Evolutionary conservation across 441 rosid species (phyloP).

Genomic region (Bocquillonia castaneifolia): DNA sequence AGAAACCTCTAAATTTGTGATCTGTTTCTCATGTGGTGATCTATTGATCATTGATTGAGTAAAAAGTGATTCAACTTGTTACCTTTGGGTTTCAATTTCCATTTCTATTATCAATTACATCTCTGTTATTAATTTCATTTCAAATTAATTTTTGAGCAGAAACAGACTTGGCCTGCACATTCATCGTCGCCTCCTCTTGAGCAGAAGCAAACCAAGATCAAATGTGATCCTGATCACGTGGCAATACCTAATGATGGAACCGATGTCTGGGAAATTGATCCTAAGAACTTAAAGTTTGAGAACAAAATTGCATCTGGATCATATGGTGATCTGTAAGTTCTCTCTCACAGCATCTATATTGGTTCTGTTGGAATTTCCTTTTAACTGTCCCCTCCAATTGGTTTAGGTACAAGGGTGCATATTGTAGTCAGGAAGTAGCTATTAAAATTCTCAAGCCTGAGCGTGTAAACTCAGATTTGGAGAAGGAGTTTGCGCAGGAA

Average conservation of each 20-base stretch:
- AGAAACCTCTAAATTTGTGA: neutral
- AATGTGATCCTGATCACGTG: slow-evolving; percentile 47
- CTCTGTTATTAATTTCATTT: slow-evolving; percentile 9
- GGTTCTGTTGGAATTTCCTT: slow-evolving; percentile 9
- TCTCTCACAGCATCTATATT: slow-evolving; percentile 14
- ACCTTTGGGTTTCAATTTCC: neutral
- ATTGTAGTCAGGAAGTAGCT: slow-evolving; percentile 94
- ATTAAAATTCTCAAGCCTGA: slow-evolving; percentile 86
- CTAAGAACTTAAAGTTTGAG: slow-evolving; percentile 62
- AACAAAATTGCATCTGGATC: slow-evolving; percentile 87
- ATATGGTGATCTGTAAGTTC: slow-evolving; percentile 81
- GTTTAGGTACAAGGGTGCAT: slow-evolving; percentile 75
- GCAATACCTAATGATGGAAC: slow-evolving; percentile 88
- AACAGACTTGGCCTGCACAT: slow-evolving; percentile 47
- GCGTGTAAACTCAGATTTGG: slow-evolving; percentile 57
- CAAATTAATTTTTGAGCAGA: slow-evolving; percentile 35
- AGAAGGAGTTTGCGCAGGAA: slow-evolving; percentile 88
- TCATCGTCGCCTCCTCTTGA: slow-evolving; percentile 50
- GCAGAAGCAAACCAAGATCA: slow-evolving; percentile 30
- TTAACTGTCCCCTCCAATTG: slow-evolving; percentile 19
- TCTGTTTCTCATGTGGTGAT: neutral
- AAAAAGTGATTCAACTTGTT: neutral
- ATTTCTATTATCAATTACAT: too few species aligned
- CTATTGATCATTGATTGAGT: slow-evolving; percentile 1
- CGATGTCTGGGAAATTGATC: slow-evolving; percentile 96